Percentiles rank a stretch among this genome's conserved stretches.
Evolutionary conservation across 1,139 yeast genomes (phyloP).

Genomic region (Yamadazyma friedrichii): DNA sequence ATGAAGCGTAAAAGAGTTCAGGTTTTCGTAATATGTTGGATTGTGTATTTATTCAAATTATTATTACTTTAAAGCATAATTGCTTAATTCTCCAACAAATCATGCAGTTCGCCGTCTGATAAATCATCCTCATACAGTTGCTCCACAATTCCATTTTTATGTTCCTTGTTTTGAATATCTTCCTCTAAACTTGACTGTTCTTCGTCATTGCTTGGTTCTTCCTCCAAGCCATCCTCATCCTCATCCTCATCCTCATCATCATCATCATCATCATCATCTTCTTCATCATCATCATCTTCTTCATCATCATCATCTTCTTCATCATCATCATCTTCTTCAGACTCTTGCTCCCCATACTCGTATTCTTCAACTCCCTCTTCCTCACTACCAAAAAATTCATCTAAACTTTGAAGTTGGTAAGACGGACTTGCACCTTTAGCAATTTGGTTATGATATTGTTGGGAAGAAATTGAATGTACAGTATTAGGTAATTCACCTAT

Average conservation of each 20-base stretch:
- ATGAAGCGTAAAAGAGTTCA: too few species aligned
- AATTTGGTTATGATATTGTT: slow-evolving; percentile 14
- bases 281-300: slow-evolving; percentile 12
- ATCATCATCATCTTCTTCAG: slow-evolving; percentile 20
- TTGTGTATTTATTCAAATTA: too few species aligned
- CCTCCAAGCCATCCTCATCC: background rate
- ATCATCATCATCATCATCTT: slow-evolving; percentile 5
- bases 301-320: slow-evolving; percentile 12
- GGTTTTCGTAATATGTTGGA: too few species aligned
- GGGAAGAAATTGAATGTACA: slow-evolving; percentile 27
- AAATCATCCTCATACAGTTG: too few species aligned
- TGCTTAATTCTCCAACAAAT: too few species aligned
- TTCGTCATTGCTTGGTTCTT: slow-evolving; percentile 7
- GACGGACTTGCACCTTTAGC: slow-evolving; percentile 26
- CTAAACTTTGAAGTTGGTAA: slow-evolving; percentile 70
- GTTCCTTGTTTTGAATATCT: background rate
- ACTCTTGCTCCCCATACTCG: slow-evolving; percentile 24
- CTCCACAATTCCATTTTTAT: too few species aligned
- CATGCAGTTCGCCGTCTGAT: too few species aligned
- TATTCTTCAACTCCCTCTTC: slow-evolving; percentile 36
- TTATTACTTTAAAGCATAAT: too few species aligned
- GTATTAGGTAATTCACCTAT: slow-evolving; percentile 24
- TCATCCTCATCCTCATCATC: slow-evolving; percentile 7
- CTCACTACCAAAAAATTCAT: slow-evolving; percentile 74
- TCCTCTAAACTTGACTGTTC: background rate